A percentile compares a stretch with the other conserved stretches of the same genome.
phyloP scores from a whole-genome alignment of 2,329 filamentous ascomycete genomes.

The Fusarium sp. region DNA sequence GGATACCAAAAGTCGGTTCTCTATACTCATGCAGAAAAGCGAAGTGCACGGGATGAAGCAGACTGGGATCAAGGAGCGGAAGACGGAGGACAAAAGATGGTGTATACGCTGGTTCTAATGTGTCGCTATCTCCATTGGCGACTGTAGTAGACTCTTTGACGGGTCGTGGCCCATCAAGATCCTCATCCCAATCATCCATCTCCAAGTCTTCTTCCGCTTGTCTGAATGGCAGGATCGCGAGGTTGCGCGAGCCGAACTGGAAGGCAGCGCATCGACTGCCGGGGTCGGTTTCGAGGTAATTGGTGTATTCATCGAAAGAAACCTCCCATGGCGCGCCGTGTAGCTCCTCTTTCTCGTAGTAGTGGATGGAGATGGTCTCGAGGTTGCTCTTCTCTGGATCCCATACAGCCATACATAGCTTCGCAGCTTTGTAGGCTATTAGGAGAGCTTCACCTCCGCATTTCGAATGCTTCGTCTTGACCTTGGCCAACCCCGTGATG shows the following conservation, averaged over 20 bases:
- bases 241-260: conserved; percentile 87
- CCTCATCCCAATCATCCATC: conserved; percentile 90
- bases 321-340: conserved; percentile 84
- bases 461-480: conserved; percentile 76
- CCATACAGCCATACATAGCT: conserved; percentile 94
- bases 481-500: conserved; percentile 80
- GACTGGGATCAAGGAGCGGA: conserved; percentile 84
- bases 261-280: conserved; percentile 92
- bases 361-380: conserved; percentile 93
- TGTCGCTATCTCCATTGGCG: conserved; percentile 49
- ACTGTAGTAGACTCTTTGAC: conserved; percentile 53
- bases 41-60: conserved; percentile 90
- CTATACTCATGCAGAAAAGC: conserved; percentile 96
- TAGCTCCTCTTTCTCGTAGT: conserved; percentile 94
- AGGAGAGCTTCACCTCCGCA: conserved; percentile 86
- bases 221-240: conserved; percentile 93
- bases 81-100: conserved; percentile 93
- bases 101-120: conserved; percentile 75
- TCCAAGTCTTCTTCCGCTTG: conserved; percentile 87
- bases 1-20: conserved; percentile 94
- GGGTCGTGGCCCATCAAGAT: conserved; percentile 74
- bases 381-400: conserved; percentile 81
- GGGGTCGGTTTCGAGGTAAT: conserved; percentile 87
- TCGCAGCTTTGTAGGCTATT: conserved; percentile 87
- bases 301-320: conserved; percentile 78